Evolutionary conservation across 768 basidiomycete genomes (phyloP), one percentile per base, ranked within the genome.

Genomic region (Russula abietina): DNA sequence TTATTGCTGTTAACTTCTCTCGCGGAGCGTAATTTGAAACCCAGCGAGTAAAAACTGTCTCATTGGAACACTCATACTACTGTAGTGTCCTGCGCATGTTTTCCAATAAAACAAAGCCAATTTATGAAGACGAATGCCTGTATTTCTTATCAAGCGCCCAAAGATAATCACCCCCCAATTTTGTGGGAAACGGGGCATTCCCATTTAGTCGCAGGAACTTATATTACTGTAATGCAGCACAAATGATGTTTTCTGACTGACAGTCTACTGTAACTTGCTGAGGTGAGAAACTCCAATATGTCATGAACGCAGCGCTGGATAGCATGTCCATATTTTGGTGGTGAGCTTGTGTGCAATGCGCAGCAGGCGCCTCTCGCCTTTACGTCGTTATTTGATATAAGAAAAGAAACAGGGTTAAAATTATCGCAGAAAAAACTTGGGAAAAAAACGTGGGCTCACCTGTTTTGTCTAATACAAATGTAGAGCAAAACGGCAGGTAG

Each of bases 1-100:
- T 55, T 45, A 62, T 57, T 32, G 46, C 55, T 43, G 50, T 57
- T 57, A 39, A 51, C 61, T 54, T 62, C 48, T 57, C 57, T 64
- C 65, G 65, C 65, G 62, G 62, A 65, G 65, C 48, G 43, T 50
- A 66, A 66, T 66, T 66, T 66, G 14, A 57, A 66, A 66, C 65
- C 63, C 65, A 66, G 65, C 65, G 65, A 66, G 46, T 61, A 22
- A 12, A 12, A 17, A 33, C 38, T 53, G 36, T 16, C 43, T 53
- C 45, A 16, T 52, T 46, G n/a, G 3, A 30, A 17, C 45, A 48
- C 45, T 41, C 46, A 46, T 36, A 33, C 6, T 51, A 57, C 22
- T 38, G 33, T 22, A 57, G 30, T 38, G 33, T 22, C 8, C 28
- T 30, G n/a, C 14, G 36, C 50, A 33, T 26, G 4, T 2, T 16